Conservation (phyloP, 148 eudicot genomes). For the Mesembryanthemum crystallinum region DNA sequence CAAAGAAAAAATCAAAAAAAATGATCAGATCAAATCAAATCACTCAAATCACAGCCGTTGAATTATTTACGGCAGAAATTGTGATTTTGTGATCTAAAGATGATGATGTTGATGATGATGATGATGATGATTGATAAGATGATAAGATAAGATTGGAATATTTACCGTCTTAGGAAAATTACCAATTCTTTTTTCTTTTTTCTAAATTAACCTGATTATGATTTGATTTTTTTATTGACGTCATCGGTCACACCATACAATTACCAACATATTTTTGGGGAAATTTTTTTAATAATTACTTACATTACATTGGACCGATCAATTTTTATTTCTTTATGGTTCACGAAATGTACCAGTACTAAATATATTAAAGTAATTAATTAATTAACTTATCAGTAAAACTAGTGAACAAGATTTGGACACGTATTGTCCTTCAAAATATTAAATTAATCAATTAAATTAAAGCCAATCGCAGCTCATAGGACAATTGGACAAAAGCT, state of each 20-base stretch:
- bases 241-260: neutral
- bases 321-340: too few relatives aligned
- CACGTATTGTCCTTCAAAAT: neutral
- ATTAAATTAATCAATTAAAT: neutral
- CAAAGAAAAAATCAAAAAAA: neutral
- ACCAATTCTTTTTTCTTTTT: neutral
- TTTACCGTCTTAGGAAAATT: neutral
- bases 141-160: constrained; percentile 2
- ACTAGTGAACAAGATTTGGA: too few relatives aligned
- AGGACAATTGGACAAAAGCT: neutral
- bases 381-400: too few relatives aligned
- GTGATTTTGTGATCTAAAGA: neutral
- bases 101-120: neutral
- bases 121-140: neutral
- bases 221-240: neutral
- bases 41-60: neutral
- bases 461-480: neutral
- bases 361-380: too few relatives aligned
- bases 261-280: neutral
- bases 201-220: neutral
- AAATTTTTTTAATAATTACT: too few relatives aligned
- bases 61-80: neutral
- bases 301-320: too few relatives aligned
- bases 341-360: too few relatives aligned
- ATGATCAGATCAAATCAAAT: neutral